Conservation (phyloP, 2,329 filamentous ascomycete genomes). For the Epichloe sp. region DNA sequence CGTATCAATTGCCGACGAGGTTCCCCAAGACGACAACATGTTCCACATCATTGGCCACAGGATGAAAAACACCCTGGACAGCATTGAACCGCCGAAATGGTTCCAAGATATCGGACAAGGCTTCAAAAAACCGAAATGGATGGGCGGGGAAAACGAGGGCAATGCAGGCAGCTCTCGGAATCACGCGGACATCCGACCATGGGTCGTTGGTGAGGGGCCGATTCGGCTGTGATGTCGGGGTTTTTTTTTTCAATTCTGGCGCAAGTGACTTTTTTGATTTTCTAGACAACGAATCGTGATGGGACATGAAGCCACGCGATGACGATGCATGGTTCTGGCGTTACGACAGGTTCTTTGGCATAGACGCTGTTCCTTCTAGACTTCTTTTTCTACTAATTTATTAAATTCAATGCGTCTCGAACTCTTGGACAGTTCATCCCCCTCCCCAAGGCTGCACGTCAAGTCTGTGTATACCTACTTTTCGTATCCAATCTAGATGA, state of each 20-base stretch:
- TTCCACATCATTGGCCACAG: conserved; percentile 74
- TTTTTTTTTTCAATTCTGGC: background rate
- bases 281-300: too few species aligned
- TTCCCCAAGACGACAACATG: conserved; percentile 64
- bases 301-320: too few species aligned
- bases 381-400: accelerated
- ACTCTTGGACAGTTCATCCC: background rate
- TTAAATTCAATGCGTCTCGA: background rate
- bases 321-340: background rate
- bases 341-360: background rate
- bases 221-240: conserved; percentile 8
- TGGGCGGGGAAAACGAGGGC: conserved; percentile 45
- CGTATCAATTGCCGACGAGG: conserved; percentile 24
- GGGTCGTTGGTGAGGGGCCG: conserved; percentile 37
- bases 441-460: too few species aligned
- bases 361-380: background rate
- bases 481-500: too few species aligned
- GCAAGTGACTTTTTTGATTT: background rate
- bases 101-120: conserved; percentile 55
- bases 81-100: conserved; percentile 70
- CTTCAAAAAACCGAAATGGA: conserved; percentile 73
- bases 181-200: conserved; percentile 36
- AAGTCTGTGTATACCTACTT: too few species aligned
- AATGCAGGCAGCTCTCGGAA: conserved; percentile 16
- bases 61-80: conserved; percentile 85